Evolutionary conservation across 2,329 filamentous ascomycete genomes (phyloP).

Genomic region (Stemphylium vesicarium): DNA sequence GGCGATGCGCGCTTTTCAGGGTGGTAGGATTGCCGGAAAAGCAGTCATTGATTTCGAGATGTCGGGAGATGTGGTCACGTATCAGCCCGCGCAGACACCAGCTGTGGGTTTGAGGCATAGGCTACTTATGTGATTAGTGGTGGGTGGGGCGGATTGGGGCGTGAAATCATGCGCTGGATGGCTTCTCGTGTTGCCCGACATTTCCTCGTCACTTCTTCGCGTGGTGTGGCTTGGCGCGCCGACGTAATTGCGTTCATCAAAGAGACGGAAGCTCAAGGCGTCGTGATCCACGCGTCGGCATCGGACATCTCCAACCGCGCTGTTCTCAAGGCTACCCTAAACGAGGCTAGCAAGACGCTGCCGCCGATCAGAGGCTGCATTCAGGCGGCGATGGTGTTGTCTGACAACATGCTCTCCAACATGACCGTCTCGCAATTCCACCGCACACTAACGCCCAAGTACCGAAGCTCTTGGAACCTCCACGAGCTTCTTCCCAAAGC

Average conservation of each 20-base stretch:
- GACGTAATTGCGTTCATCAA: slow-evolving; percentile 22
- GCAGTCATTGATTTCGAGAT: slow-evolving; percentile 40
- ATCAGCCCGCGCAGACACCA: background rate
- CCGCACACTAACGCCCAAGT: slow-evolving; percentile 2
- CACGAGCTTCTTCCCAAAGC: slow-evolving; percentile 16
- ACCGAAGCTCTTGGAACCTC: slow-evolving; percentile 31
- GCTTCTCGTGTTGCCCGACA: slow-evolving; percentile 30
- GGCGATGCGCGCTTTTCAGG: slow-evolving; percentile 29
- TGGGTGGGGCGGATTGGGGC: slow-evolving; percentile 37
- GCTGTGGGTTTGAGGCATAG: slow-evolving; percentile 7
- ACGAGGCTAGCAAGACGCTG: slow-evolving; percentile 15
- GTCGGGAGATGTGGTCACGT: slow-evolving; percentile 21
- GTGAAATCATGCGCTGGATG: slow-evolving; percentile 37
- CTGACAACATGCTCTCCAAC: slow-evolving; percentile 11
- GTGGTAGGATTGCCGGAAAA: slow-evolving; percentile 49
- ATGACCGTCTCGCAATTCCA: slow-evolving; percentile 7
- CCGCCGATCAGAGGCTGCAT: slow-evolving; percentile 24
- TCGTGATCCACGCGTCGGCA: slow-evolving; percentile 21
- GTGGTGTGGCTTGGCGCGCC: slow-evolving; percentile 19
- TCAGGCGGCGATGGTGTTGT: slow-evolving; percentile 23
- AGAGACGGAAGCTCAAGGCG: slow-evolving; percentile 17
- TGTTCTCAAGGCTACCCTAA: slow-evolving; percentile 15
- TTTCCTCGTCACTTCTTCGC: slow-evolving; percentile 30
- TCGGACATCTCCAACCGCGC: slow-evolving; percentile 25
- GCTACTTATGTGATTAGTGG: slow-evolving; percentile 37